A percentile compares a stretch with the other conserved stretches of the same genome.
These are phyloP conservation scores for Raddia distichophylla DNA, from an alignment of 176 grass and related monocot genomes.

Conservation along the genomic window DNA sequence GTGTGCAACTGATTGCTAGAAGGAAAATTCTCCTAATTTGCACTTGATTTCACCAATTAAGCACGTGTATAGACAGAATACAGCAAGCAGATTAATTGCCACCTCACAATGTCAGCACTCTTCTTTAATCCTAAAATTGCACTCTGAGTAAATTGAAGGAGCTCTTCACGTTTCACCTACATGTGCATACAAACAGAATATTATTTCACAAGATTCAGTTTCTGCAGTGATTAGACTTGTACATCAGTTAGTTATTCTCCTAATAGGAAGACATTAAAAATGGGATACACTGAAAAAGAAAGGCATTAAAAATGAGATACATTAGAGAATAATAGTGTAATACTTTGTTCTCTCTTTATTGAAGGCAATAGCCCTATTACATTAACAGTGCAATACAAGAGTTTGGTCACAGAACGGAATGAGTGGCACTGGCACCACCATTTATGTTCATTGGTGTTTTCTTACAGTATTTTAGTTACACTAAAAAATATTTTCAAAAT, in stretches of 20 bases:
- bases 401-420: not conserved
- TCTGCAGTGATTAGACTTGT: constrained; percentile 21
- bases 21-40: no score
- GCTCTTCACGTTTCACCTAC: constrained; percentile 95
- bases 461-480: not conserved
- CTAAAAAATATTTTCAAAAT: not conserved
- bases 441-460: not conserved
- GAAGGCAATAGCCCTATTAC: not conserved
- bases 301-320: no score
- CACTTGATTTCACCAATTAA: no score
- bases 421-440: not conserved
- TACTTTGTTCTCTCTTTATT: constrained; percentile 4
- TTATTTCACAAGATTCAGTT: not conserved
- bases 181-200: constrained; percentile 35
- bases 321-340: constrained; percentile 19
- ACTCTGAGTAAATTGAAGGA: constrained; percentile 90
- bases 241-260: not conserved
- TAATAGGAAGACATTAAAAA: constrained; percentile 15
- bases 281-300: not conserved
- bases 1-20: no score
- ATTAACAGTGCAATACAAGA: not conserved
- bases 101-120: constrained; percentile 80
- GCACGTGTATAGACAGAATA: no score
- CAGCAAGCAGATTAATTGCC: constrained; percentile 29
- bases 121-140: constrained; percentile 93